Base-by-base conservation (phyloP, 768 basidiomycete genomes). In the Termitomyces heimii region DNA sequence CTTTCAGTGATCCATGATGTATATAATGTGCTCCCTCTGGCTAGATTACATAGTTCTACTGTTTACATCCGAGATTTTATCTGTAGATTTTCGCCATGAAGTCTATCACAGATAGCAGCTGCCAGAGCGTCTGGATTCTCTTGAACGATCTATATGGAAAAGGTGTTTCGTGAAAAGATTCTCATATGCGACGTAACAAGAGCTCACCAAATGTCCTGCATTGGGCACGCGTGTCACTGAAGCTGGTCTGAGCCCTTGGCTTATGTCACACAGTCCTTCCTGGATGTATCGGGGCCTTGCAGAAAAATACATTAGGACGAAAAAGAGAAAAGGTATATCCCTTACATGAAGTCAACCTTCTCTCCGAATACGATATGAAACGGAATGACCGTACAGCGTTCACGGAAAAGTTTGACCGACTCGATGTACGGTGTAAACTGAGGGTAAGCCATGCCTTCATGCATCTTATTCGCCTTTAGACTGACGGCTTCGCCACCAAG, bases 61-160 rank as follows among this genome's bases (percentile, higher is more conserved):
- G n/a, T 32, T 62, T 35, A 64, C 56, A 64, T 50, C 18, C 57
- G 61, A 26, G 63, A 58, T 34, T 48, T 26, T 24, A 56, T 43
- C 34, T 55, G 34, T 16, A 53, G 39, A n/a, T 13, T 16, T 32
- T n/a, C 40, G 16, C 54, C 52, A 39, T 64, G 44, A 3, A 71
- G 60, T 34, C 61, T 61, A 7, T 60, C 52, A 40, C 63, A 66
- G 32, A 71, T 66, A 26, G 64, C 66, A 7, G 55, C 57, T 2
- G 70, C 69, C 28, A 70, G 53, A 4, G 39, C 62, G 49, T 68
- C 65, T 13, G 70, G 70, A 31, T 67, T 58, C 48, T 71, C 69
- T 54, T 71, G 70, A 4, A 70, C 66, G 46, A 71, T 55, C 70
- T 71, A n/a, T n/a, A n/a, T n/a, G n/a, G n/a, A n/a, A 43, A 16